These are phyloP conservation scores for Pseudopediastrum boryanum DNA, from an alignment of 139 green algal species.

Conservation along the genomic window DNA sequence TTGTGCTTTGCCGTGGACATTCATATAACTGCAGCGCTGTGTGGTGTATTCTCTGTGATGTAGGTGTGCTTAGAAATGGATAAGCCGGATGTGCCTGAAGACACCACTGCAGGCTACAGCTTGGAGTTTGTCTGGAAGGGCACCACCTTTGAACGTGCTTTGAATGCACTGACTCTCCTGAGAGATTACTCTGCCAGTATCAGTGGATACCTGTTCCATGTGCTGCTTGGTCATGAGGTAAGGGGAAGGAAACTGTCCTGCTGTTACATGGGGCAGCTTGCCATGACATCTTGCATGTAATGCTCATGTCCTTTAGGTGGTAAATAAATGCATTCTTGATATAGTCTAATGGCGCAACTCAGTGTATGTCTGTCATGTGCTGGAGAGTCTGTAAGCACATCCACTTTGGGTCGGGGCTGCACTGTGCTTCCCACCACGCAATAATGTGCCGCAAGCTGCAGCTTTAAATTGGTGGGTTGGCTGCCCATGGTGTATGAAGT, in stretches of 20 bases:
- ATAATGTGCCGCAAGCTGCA: too few relatives aligned
- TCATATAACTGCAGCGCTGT: background rate
- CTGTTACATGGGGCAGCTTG: background rate
- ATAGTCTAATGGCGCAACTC: too few relatives aligned
- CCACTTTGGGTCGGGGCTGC: too few relatives aligned
- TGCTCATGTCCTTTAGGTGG: too few relatives aligned
- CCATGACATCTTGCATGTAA: too few relatives aligned
- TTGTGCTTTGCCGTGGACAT: too few relatives aligned
- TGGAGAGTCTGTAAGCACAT: too few relatives aligned
- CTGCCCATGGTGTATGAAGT: too few relatives aligned
- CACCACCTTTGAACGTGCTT: conserved; percentile 93
- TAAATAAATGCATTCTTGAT: too few relatives aligned
- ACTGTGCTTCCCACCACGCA: too few relatives aligned
- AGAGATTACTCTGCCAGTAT: conserved; percentile 88
- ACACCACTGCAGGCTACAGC: conserved; percentile 80
- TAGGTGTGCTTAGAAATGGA: conserved; percentile 35
- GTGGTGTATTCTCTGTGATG: background rate
- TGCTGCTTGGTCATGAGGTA: conserved; percentile 86
- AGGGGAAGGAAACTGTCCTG: conserved; percentile 43
- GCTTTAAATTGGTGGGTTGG: too few relatives aligned
- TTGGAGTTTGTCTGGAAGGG: conserved; percentile 96
- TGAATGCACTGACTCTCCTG: conserved; percentile 86
- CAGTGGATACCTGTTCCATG: conserved; percentile 77
- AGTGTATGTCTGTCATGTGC: too few relatives aligned
- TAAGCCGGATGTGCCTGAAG: conserved; percentile 59